Conservation (phyloP, 257 asterid species). For the Solanum paucissectum region DNA sequence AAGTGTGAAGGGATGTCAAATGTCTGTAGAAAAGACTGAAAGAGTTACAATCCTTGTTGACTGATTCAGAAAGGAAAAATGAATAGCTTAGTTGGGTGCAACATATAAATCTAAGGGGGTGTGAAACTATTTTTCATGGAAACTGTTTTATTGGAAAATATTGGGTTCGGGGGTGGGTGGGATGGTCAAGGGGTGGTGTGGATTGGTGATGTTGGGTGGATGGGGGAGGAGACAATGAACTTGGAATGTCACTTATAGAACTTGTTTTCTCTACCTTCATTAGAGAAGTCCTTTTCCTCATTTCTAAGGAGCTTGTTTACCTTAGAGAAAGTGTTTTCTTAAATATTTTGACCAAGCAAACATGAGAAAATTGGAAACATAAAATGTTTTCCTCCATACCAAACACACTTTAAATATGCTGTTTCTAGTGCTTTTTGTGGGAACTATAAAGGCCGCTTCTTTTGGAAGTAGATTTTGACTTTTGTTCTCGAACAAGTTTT, state of each 20-base stretch:
- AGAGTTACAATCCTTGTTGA: neutral
- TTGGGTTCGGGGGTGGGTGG: neutral
- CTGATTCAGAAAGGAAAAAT: neutral
- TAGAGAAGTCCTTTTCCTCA: neutral
- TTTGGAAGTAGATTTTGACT: neutral
- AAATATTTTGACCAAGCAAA: neutral
- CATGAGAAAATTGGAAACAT: neutral
- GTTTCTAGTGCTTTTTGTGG: neutral
- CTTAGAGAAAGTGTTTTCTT: neutral
- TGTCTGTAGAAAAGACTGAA: neutral
- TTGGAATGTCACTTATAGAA: neutral
- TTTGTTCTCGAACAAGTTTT: neutral
- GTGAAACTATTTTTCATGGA: neutral
- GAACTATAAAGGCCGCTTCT: neutral
- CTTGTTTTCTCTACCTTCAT: neutral
- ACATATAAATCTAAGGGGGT: neutral
- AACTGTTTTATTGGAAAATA: neutral
- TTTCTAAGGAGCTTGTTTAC: neutral
- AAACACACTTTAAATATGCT: neutral
- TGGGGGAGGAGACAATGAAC: neutral
- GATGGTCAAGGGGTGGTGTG: neutral
- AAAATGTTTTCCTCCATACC: neutral
- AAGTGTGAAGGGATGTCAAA: neutral
- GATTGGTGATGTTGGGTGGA: neutral
- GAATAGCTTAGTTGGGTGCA: neutral